phyloP scores from a whole-genome alignment of 2,329 filamentous ascomycete species.

The Paracorniculantispora psalliotae region DNA sequence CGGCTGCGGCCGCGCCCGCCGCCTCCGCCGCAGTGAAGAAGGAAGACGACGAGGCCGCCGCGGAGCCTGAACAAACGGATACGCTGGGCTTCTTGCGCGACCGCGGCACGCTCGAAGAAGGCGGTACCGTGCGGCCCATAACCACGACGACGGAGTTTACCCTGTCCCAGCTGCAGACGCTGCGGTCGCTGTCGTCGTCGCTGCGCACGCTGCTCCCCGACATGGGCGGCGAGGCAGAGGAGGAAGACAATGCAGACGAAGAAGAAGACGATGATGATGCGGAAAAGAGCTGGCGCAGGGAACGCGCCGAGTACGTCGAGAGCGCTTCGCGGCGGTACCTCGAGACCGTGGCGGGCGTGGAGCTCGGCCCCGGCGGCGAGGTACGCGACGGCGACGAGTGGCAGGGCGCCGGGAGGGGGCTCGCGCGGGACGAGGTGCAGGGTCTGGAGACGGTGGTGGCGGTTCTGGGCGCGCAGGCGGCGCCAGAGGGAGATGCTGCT shows the following conservation, averaged over 20 bases:
- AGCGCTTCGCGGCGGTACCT: constrained; percentile 71
- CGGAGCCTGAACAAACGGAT: constrained; percentile 13
- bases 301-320: constrained; percentile 80
- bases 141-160: constrained; percentile 73
- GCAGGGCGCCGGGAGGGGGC: constrained; percentile 49
- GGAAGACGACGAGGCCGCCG: constrained; percentile 8
- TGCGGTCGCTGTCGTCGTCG: constrained; percentile 59
- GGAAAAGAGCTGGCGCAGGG: constrained; percentile 57
- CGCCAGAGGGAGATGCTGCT: too few relatives aligned
- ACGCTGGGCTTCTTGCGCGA: constrained; percentile 55
- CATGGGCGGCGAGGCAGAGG: constrained; percentile 32
- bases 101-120: constrained; percentile 45
- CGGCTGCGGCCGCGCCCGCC: constrained; percentile 16
- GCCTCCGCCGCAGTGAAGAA: constrained; percentile 3
- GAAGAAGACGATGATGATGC: constrained; percentile 28
- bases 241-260: constrained; percentile 26
- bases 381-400: constrained; percentile 62
- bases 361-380: constrained; percentile 56
- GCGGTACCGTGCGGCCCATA: constrained; percentile 51
- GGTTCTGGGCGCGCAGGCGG: background rate
- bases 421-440: constrained; percentile 51
- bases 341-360: constrained; percentile 63
- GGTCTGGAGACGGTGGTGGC: constrained; percentile 43
- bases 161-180: constrained; percentile 73
- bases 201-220: constrained; percentile 64